Conservation (phyloP, 78 protist genomes). For the Mastigamoeba balamuthi region DNA sequence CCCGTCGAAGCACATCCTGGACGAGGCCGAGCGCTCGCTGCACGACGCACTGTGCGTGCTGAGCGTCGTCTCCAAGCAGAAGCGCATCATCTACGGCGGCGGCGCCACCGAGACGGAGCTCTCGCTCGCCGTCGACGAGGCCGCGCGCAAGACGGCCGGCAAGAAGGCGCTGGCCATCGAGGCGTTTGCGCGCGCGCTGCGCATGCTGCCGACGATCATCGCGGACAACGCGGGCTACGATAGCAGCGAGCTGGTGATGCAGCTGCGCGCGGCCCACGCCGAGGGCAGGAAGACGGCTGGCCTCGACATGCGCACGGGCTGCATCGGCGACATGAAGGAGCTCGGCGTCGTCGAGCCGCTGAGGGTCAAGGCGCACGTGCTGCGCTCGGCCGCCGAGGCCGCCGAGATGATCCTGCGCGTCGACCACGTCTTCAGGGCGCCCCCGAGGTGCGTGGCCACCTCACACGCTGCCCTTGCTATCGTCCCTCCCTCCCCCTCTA, state of each 20-base stretch:
- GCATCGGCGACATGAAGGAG: constrained; percentile 70
- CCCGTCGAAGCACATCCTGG: constrained; percentile 87
- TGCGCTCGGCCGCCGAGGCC: constrained; percentile 94
- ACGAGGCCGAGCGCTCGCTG: constrained; percentile 98
- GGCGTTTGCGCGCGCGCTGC: constrained; percentile 90
- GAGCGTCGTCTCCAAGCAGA: constrained; percentile 68
- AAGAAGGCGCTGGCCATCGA: constrained; percentile 95
- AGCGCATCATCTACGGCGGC: constrained; percentile 89
- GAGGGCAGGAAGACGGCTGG: constrained; percentile 63
- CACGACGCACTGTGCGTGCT: constrained; percentile 99
- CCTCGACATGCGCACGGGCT: constrained; percentile 83
- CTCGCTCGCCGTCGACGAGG: constrained; percentile 87
- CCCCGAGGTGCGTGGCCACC: too few species aligned
- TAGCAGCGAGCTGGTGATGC: constrained; percentile 70
- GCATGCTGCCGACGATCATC: constrained; percentile 85
- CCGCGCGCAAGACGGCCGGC: constrained; percentile 78
- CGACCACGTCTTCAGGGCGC: constrained; percentile 85
- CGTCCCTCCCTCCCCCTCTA: too few species aligned
- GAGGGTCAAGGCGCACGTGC: constrained; percentile 78
- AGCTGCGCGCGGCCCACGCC: constrained; percentile 77
- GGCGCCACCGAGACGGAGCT: constrained; percentile 92
- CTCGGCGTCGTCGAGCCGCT: constrained; percentile 86
- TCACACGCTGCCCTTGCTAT: too few species aligned
- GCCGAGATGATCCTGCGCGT: constrained; percentile 98
- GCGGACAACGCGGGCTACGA: constrained; percentile 97